These are phyloP conservation scores for Thamnidium elegans DNA, from an alignment of 192 early-diverging fungal species.

Conservation along the genomic window DNA sequence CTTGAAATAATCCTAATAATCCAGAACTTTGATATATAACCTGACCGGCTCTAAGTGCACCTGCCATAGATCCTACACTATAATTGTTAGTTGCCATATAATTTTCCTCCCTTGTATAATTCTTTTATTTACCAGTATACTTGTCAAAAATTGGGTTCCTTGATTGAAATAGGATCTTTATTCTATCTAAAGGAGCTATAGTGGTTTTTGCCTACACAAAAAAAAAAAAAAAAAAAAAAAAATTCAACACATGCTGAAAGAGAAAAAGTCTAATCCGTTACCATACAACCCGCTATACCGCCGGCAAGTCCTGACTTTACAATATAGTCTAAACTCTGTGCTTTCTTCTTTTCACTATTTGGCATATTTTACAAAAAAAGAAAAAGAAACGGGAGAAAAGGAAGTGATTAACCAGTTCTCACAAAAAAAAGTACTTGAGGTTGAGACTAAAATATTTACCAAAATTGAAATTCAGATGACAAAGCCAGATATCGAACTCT, in stretches of 20 bases:
- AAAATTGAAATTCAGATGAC: too few relatives aligned
- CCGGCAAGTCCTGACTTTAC: conserved; percentile 47
- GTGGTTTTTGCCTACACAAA: conserved; percentile 65
- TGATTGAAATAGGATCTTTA: conserved; percentile 87
- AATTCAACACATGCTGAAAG: background rate
- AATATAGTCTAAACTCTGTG: conserved; percentile 45
- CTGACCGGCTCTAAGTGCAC: conserved; percentile 78
- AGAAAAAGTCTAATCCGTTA: conserved; percentile 15
- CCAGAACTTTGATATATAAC: conserved; percentile 76
- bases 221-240: background rate
- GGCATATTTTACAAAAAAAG: conserved; percentile 2
- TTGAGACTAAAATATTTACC: too few relatives aligned
- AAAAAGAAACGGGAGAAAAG: background rate
- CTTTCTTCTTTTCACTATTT: conserved; percentile 2
- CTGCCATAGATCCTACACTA: conserved; percentile 64
- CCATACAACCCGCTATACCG: conserved; percentile 51
- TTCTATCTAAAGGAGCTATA: conserved; percentile 82
- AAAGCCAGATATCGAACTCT: too few relatives aligned
- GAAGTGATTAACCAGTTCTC: background rate
- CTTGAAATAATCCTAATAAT: conserved; percentile 84
- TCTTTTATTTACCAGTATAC: conserved; percentile 50
- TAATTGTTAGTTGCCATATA: background rate
- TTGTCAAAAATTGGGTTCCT: conserved; percentile 70
- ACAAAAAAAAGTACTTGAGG: background rate
- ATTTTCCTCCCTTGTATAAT: background rate